Evolutionary conservation across 2,329 filamentous ascomycete genomes (phyloP), one percentile per base, ranked within the genome.

Genomic region (Aspergillus sp.): DNA sequence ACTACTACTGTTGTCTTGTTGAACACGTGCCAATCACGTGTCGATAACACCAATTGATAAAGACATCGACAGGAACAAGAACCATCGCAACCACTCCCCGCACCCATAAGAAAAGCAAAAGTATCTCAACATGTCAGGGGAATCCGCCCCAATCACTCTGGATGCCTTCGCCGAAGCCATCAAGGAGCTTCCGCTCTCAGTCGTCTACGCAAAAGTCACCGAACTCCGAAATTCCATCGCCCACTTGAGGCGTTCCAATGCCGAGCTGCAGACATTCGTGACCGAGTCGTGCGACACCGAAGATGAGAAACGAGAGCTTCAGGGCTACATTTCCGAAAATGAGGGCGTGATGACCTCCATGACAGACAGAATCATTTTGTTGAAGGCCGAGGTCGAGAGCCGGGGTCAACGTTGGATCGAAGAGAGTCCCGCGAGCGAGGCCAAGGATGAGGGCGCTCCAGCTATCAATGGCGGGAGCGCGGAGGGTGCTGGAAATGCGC

Each of bases 141-240:
- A 74, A 62, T 60, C 77, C 10, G 61, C 62, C 14, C 79, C 80
- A 26, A 83, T 83, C 55, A 69, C 74, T 19, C 66, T 75, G n/a
- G 62, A 67, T 30, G 76, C 73, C 53, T 84, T 84, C 64, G 75
- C 78, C 49, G 68, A 75, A 56, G 84, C 83, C 17, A 77, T 87
- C 58, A 70, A 76, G 61, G 76, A 79, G 52, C 79, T 87, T 7
- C 78, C 82, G 9, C 69, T 85, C 58, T 77, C 80, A 54, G 76
- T 79, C 17, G 72, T 87, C 24, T 82, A 85, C 71, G 73, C 76
- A 64, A 86, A 86, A 74, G 79, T 79, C 51, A 75, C 78, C 52
- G 84, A 87, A 62, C 74, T 87, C 9, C 73, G 73, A 41, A 86
- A 86, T 71, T 81, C 76, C 52, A 81, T 85, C 61, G 65, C 72